These are phyloP conservation scores for Penicillium paxilli DNA, from an alignment of 495 filamentous ascomycete genomes.

Conservation along the genomic window DNA sequence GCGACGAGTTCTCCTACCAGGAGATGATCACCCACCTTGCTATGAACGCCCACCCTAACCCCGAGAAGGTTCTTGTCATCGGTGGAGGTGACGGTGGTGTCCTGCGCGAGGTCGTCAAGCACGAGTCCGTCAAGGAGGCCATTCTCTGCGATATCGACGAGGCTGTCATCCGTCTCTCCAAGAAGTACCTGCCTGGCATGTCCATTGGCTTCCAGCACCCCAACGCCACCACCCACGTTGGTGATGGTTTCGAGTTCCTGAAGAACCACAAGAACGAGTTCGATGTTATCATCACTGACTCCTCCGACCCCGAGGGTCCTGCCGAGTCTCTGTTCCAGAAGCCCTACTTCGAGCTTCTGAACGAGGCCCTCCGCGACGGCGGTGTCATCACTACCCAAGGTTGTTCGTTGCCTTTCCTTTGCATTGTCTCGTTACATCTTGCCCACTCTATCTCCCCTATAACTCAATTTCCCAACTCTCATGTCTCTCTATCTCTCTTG, in stretches of 20 bases:
- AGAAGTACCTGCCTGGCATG: constrained; percentile 97
- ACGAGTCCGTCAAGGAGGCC: constrained; percentile 89
- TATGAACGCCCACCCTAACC: constrained; percentile 97
- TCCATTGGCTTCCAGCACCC: constrained; percentile 88
- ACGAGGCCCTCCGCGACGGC: constrained; percentile 85
- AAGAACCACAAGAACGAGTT: constrained; percentile 90
- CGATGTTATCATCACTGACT: constrained; percentile 99
- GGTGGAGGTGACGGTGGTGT: constrained; percentile 97
- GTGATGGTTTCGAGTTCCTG: constrained; percentile 98
- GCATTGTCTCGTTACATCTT: constrained; percentile 2
- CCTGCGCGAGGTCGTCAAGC: constrained; percentile 96
- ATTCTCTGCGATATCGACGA: constrained; percentile 98
- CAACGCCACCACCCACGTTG: constrained; percentile 85
- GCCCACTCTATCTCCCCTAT: neutral
- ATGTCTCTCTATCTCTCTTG: constrained; percentile 2
- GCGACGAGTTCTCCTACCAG: constrained; percentile 99
- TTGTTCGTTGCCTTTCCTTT: constrained; percentile 86
- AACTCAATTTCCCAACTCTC: constrained; percentile 3
- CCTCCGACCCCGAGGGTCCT: constrained; percentile 93
- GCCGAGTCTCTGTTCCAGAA: constrained; percentile 97
- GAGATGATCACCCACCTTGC: constrained; percentile 99
- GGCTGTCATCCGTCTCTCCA: constrained; percentile 97
- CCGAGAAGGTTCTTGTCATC: constrained; percentile 97
- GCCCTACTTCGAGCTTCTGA: constrained; percentile 93
- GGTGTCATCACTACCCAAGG: constrained; percentile 99